Conservation (phyloP, 2,329 filamentous ascomycete genomes). For the Phialemonium atrogriseum region DNA sequence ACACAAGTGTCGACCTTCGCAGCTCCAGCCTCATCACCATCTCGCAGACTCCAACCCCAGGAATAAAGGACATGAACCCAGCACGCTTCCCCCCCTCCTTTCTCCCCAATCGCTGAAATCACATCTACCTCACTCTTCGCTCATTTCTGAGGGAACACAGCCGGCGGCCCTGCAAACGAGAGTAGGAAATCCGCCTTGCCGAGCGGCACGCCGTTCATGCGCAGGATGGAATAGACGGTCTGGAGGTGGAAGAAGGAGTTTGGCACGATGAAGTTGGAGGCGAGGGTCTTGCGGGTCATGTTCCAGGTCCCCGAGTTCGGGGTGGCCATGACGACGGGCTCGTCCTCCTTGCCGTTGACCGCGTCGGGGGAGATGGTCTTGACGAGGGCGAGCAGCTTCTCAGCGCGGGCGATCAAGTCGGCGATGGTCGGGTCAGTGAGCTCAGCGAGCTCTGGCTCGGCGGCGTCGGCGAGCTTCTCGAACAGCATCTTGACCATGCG, state of each 20-base stretch:
- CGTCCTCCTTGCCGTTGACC: slow-evolving; percentile 17
- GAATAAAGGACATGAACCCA: too few relatives aligned
- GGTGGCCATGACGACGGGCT: slow-evolving; percentile 12
- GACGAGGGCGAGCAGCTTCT: slow-evolving; percentile 21
- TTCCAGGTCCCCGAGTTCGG: slow-evolving; percentile 9
- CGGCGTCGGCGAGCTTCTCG: slow-evolving; percentile 15
- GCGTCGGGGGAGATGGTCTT: slow-evolving; percentile 13
- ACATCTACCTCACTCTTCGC: too few relatives aligned
- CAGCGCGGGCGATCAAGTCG: slow-evolving; percentile 19
- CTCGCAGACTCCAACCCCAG: too few relatives aligned
- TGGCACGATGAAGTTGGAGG: slow-evolving; percentile 37
- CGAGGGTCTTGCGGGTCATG: slow-evolving; percentile 25
- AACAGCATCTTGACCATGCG: slow-evolving; percentile 20
- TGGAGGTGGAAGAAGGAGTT: slow-evolving; percentile 55
- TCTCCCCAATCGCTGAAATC: too few relatives aligned
- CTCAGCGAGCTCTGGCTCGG: slow-evolving; percentile 19
- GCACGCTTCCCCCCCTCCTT: too few relatives aligned
- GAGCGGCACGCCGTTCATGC: slow-evolving; percentile 46
- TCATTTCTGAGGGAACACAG: too few relatives aligned
- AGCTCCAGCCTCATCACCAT: too few relatives aligned
- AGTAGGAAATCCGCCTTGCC: slow-evolving; percentile 48
- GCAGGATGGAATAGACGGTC: slow-evolving; percentile 47
- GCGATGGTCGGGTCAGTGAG: slow-evolving; percentile 24
- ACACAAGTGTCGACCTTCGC: too few relatives aligned
- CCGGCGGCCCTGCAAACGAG: too few relatives aligned